Base-by-base conservation (phyloP, 441 rosid species). In the Syzygium malaccense region DNA sequence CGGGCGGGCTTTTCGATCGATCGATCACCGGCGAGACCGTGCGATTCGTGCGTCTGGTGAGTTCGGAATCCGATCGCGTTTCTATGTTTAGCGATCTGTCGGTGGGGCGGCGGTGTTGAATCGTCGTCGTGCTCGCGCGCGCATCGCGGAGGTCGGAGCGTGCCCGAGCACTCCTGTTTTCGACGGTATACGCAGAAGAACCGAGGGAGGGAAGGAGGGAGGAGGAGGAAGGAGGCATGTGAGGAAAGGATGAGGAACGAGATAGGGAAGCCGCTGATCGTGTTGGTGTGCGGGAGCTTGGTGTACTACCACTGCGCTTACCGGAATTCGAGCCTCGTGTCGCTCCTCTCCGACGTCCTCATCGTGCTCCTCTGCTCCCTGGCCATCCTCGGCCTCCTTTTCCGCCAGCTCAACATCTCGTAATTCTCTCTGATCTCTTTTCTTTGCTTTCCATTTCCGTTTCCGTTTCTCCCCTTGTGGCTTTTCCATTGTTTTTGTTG, bases 351-450 rank as follows among this genome's bases (percentile, higher is more conserved):
- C 85, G 99, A 98, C 88, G 98, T 98, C 88, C 91, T 97, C 91
- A 97, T 98, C 90, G 98, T 97, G 87, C 96, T 97, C 90, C 98
- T 98, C 87, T 98, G 96, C 92, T 97, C 99, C 5, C 98, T 97
- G 89, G 99, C 99, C 89, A 96, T 98, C 88, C 99, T 98, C 83
- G 99, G 99, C 90, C 98, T 98, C 45, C 98, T 98, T 87, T 97
- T 97, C 55, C 99, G 98, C 87, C 99, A 95, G 89, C 93, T 96
- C 93, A 96, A 95, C 93, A 94, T 97, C 85, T 95, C 98, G 98
- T 97, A 91, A 91, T n/a, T 92, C 86, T 30, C 4, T 30, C 37
- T 64, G 30, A 57, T 60, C 79, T 41, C 37, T 9, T 30, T 57
- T 45, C 48, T 28, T 60, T n/a, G 64, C 45, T 37, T 71, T 14